Evolutionary conservation across 2,329 filamentous ascomycete species (phyloP).

Genomic region (Colletotrichum zoysiae): DNA sequence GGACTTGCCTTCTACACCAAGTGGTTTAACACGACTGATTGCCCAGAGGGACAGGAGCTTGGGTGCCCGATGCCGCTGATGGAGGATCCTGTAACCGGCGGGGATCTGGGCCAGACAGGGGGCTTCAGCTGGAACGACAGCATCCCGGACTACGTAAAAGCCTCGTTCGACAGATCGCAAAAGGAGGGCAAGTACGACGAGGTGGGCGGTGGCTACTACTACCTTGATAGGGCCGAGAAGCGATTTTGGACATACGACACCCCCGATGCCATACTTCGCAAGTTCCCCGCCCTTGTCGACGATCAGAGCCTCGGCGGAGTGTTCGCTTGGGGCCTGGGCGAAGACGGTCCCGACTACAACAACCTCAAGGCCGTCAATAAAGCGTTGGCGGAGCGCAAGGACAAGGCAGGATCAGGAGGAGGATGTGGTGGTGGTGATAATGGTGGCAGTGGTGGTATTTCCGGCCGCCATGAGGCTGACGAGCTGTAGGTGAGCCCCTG

Average conservation of each 20-base stretch:
- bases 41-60: slow-evolving; percentile 58
- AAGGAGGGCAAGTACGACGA: slow-evolving; percentile 68
- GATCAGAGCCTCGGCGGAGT: slow-evolving; percentile 73
- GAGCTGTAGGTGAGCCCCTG: slow-evolving; percentile 40
- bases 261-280: slow-evolving; percentile 67
- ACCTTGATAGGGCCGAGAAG: slow-evolving; percentile 69
- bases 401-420: neutral
- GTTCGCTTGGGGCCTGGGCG: slow-evolving; percentile 81
- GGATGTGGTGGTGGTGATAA: neutral
- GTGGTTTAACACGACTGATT: slow-evolving; percentile 67
- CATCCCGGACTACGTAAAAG: slow-evolving; percentile 63
- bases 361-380: slow-evolving; percentile 54
- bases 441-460: neutral
- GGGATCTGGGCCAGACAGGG: slow-evolving; percentile 68
- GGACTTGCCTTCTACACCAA: slow-evolving; percentile 78
- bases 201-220: slow-evolving; percentile 73
- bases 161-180: slow-evolving; percentile 70
- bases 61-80: slow-evolving; percentile 68
- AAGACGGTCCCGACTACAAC: slow-evolving; percentile 66
- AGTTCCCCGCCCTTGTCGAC: slow-evolving; percentile 71
- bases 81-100: slow-evolving; percentile 69
- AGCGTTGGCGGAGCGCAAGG: slow-evolving; percentile 42
- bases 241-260: slow-evolving; percentile 84
- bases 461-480: slow-evolving; percentile 27
- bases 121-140: slow-evolving; percentile 72